Evolutionary conservation across 2,329 filamentous ascomycete species (phyloP), one percentile per base, ranked within the genome.

Genomic region (Aspergillus uvarum): DNA sequence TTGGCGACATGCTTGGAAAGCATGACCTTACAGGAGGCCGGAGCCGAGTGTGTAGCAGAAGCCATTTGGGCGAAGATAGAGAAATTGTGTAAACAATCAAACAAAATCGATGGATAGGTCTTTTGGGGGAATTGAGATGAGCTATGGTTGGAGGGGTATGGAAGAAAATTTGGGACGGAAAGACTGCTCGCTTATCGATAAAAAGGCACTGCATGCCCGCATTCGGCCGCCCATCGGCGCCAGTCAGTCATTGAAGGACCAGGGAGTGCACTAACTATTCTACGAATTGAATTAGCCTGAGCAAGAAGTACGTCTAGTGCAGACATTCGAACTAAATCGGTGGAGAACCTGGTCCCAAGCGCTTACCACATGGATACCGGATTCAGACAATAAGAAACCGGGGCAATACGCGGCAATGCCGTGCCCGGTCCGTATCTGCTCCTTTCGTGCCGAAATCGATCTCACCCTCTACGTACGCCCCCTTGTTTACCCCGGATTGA

Each of bases 1-100:
- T 92, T 95, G 67, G 93, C 92, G 71, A 99, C 92, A 68, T 88
- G 89, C 68, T 90, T 89, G 60, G 94, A 91, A 68, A 96, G 86
- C 70, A 98, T 85, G 76, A 97, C 92, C 85, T 96, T 97, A 86
- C 95, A 98, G 72, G 90, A 74, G 38, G 76, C 62, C 22, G 72
- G 69, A 22, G 68, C 62, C 35, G 69, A 58, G 12, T 71, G 65
- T 49, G 65, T 58, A 64, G 71, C 61, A 31, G 72, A 65, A 56
- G 74, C 71, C 75, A 77, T 77, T 38, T 59, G 47, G 42, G 59
- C 38, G 56, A 61, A 19, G 54, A 32, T 38, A 47, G 38, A 54
- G 19, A 58, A 47, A 38, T 57, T 42, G 47, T 55, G 29, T 42
- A 49, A 58, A 50, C 56, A 55, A 29, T 35, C 53, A 29, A 61